Base-by-base conservation (phyloP, 2,329 filamentous ascomycete species). In the Aureobasidium subglaciale region DNA sequence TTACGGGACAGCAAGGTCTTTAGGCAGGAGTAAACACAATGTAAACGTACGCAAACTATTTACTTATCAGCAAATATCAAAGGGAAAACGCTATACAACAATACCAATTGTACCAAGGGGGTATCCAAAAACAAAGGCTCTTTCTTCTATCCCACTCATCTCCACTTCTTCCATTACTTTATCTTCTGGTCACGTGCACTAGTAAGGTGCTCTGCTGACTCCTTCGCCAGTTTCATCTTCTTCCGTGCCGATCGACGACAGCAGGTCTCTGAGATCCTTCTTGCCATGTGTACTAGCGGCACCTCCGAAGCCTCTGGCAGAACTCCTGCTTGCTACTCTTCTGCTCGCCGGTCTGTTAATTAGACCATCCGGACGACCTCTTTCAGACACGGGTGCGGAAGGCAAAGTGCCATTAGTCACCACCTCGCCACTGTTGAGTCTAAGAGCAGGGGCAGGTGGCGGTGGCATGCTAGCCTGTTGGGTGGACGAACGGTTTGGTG, bases 351-450 rank as follows among this genome's bases (percentile, higher is more conserved):
- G 38, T 35, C 30, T 35, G 22, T 18, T 37, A 10, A 37, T 40
- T 2, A 22, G 15, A 13, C 20, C 30, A 5, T 43, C 50, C n/a
- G 43, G 50, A 5, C 50, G 24, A 8, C 50, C 50, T 35, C 50
- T 18, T 11, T 55, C 50, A 2, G 49, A 53, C 11, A 10, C 5
- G 20, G 35, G 15, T 20, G 27, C 37, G 20, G 35, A 32, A 34
- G 49, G 15, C 2, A 43, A 10, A 35, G n/a, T 35, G 15, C 50
- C 38, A 10, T 55, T 55, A 22, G 50, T 55, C 3, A 55, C 22
- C 2, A 55, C 40, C 15, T 55, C 50, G 22, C 50, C 50, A 30
- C 50, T 55, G n/a, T 55, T 55, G 38, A 55, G 18, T 45, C 50
- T 55, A 1, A 55, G 35, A n/a, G 40, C 30, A 35, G 50, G 50